Conservation (phyloP, 139 green algal species). For the Edaphochlamys debaryana region DNA sequence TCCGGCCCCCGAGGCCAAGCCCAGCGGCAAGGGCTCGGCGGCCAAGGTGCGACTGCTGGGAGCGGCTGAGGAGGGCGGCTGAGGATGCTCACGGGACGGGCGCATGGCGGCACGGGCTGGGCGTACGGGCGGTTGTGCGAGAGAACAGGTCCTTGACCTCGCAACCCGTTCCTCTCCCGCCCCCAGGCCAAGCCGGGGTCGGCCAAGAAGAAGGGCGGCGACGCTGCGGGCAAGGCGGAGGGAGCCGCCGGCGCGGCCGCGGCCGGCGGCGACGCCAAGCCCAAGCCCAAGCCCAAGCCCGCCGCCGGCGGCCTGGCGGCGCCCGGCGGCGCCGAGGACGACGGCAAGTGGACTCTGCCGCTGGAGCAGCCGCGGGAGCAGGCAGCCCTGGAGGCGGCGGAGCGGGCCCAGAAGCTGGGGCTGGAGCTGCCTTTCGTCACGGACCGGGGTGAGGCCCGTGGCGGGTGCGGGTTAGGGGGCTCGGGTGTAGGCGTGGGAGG, state of each 20-base stretch:
- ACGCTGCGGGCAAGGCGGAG: neutral
- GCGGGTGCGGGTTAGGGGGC: neutral
- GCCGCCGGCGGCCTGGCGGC: too few relatives aligned
- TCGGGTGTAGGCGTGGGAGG: neutral
- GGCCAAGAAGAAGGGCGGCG: neutral
- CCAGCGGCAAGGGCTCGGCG: too few relatives aligned
- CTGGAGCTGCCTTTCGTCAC: slow-evolving; percentile 19
- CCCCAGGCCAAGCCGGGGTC: too few relatives aligned
- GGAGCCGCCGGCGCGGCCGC: neutral
- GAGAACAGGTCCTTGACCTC: too few relatives aligned
- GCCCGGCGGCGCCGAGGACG: neutral
- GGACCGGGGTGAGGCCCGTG: neutral
- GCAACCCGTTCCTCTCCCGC: too few relatives aligned
- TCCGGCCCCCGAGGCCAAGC: too few relatives aligned
- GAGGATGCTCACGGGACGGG: too few relatives aligned
- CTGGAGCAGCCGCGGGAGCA: neutral
- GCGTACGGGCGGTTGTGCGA: too few relatives aligned
- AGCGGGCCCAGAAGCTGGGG: neutral
- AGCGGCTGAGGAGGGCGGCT: too few relatives aligned
- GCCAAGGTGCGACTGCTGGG: too few relatives aligned
- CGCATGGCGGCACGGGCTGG: too few relatives aligned
- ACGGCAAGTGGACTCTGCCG: slow-evolving; percentile 11
- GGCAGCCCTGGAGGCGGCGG: neutral
- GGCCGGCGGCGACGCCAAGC: neutral
- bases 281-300: too few relatives aligned